Base-by-base conservation (phyloP, 208 protist genomes). In the Trypanosoma lewisi region DNA sequence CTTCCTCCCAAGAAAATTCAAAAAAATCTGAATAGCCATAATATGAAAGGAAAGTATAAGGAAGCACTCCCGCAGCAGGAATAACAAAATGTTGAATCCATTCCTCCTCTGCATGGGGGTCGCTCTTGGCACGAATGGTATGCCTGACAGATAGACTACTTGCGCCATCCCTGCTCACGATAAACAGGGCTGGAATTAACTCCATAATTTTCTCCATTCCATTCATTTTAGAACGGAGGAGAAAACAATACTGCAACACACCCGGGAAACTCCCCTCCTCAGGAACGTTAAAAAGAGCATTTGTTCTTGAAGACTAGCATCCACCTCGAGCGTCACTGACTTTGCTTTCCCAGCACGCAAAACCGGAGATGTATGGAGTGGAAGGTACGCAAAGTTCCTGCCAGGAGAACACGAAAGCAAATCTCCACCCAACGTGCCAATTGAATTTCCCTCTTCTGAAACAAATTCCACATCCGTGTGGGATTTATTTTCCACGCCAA, bases 361-460 rank as follows among this genome's bases (percentile, higher is more conserved):
- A 21, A 60, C 36, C 16, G 67, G 27, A 0, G 44, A 34, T 28
- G 55, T 64, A 27, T 66, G 3, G 28, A 77, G 30, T 16, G 71
- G 63, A 5, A 77, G 63, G 54, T 77, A 77, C 3, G 71, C 71
- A 59, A 70, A 66, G 28, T 70, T 70, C 11, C 5, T 21, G 14
- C 56, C 64, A 39, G 56, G 28, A 3, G 50, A 30, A 17, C 48
- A 67, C 4, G 12, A 45, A 19, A 77, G 31, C 1, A 44, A 3
- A 16, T 42, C 30, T 36, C n/a, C 57, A 23, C 63, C 63, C 51
- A 77, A 41, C 5, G 64, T 64, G 19, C 71, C 71, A 23, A 66
- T 50, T 2, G 71, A 71, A 47, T 69, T 31, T 17, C 71, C 63
- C 39, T 3, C 34, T 31, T 70, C 55, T 27, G 71, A 72, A 36